These are phyloP conservation scores for Volvox africanus DNA, from an alignment of 139 green algal genomes.

Conservation along the genomic window DNA sequence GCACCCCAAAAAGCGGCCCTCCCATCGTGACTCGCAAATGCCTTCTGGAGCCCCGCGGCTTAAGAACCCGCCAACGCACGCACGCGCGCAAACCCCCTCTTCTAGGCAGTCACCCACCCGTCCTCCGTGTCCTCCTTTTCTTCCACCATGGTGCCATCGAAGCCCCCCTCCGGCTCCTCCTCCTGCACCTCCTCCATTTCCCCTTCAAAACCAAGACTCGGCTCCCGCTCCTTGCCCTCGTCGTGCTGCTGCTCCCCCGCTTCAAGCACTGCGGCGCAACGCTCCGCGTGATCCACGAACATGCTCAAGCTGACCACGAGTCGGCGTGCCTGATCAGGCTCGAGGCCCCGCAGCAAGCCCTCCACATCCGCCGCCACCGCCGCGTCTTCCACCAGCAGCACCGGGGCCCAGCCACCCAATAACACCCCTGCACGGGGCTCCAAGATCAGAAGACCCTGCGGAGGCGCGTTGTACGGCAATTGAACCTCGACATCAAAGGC, in stretches of 20 bases:
- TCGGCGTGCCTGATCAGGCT: neutral
- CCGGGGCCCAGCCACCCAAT: slow-evolving; percentile 20
- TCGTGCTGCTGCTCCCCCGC: neutral
- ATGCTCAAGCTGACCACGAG: slow-evolving; percentile 8
- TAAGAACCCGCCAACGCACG: too few species aligned
- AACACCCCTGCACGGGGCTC: slow-evolving; percentile 33
- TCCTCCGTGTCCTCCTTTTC: neutral
- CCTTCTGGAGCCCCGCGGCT: too few species aligned
- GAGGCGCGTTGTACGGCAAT: neutral
- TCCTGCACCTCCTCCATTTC: neutral
- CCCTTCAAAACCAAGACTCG: neutral
- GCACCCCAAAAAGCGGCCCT: too few species aligned
- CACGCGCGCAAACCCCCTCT: too few species aligned
- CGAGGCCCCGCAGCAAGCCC: neutral
- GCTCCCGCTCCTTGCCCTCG: neutral
- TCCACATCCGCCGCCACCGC: neutral
- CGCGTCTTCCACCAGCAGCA: slow-evolving; percentile 41
- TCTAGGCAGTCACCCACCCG: neutral
- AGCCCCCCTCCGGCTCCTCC: neutral
- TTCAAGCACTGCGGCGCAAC: neutral
- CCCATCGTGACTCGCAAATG: too few species aligned
- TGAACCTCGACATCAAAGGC: slow-evolving; percentile 30
- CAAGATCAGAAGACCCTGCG: slow-evolving; percentile 37
- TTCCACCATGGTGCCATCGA: neutral
- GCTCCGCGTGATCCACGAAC: slow-evolving; percentile 44